Conservation (phyloP, 257 asterid genomes). For the Mentha longifolia region DNA sequence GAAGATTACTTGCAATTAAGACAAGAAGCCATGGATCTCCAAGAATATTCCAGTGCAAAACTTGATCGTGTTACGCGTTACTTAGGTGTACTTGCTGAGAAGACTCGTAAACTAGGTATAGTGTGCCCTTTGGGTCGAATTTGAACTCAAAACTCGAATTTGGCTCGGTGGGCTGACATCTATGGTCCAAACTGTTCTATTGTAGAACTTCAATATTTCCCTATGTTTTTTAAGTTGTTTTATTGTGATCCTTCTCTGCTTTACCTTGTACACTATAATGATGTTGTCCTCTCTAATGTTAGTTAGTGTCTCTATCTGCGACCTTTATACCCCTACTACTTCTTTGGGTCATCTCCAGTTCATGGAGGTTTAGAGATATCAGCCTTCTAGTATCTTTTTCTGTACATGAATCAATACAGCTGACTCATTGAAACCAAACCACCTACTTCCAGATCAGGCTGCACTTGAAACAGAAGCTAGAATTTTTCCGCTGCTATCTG, state of each 20-base stretch:
- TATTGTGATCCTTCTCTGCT: constrained; percentile 25
- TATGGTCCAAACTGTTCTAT: constrained; percentile 24
- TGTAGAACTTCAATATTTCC: constrained; percentile 7
- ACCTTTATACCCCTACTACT: constrained; percentile 18
- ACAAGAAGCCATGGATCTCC: constrained; percentile 94
- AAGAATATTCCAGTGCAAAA: constrained; percentile 92
- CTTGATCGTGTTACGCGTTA: constrained; percentile 93
- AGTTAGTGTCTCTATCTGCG: constrained; percentile 27
- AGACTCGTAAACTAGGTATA: constrained; percentile 87
- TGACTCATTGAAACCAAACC: constrained; percentile 35
- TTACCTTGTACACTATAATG: constrained; percentile 29
- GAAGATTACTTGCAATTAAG: constrained; percentile 81
- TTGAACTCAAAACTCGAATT: background rate
- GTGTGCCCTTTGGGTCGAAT: constrained; percentile 11
- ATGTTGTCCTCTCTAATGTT: constrained; percentile 23
- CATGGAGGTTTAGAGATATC: constrained; percentile 29
- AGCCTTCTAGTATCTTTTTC: constrained; percentile 5
- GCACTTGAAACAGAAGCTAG: constrained; percentile 95
- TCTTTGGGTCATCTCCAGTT: constrained; percentile 19
- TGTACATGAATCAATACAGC: constrained; percentile 5
- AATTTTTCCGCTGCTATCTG: constrained; percentile 80
- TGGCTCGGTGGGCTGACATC: constrained; percentile 15
- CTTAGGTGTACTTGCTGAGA: constrained; percentile 95
- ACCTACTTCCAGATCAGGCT: constrained; percentile 76
- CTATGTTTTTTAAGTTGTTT: constrained; percentile 20